A percentile compares a stretch with the other conserved stretches of the same genome.
Conservation (phyloP, 208 protist genomes). For the Wallacemonas collosoma region DNA sequence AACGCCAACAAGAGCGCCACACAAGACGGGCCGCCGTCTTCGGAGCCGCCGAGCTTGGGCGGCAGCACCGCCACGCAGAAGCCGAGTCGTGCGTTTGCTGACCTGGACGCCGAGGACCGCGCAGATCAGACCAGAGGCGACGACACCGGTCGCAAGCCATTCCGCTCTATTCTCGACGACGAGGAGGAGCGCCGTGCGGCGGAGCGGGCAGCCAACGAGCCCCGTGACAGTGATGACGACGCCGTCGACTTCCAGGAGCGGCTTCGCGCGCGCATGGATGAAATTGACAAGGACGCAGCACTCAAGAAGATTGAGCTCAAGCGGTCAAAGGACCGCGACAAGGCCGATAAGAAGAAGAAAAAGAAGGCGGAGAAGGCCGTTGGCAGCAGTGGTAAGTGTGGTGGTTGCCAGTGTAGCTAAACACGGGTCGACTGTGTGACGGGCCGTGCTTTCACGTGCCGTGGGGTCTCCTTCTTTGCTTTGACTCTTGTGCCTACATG, state of each 20-base stretch:
- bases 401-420: slow-evolving; percentile 13
- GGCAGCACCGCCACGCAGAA: slow-evolving; percentile 10
- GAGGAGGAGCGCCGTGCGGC: slow-evolving; percentile 1
- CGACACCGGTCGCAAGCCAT: neutral
- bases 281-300: slow-evolving; percentile 24
- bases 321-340: slow-evolving; percentile 11
- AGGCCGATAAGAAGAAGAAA: slow-evolving; percentile 23
- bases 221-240: slow-evolving; percentile 20
- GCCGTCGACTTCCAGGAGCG: slow-evolving; percentile 19
- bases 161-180: slow-evolving; percentile 10
- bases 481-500: too few species aligned
- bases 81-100: neutral
- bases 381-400: neutral
- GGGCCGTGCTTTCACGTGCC: too few species aligned
- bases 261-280: slow-evolving; percentile 23
- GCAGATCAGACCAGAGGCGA: neutral
- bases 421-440: neutral
- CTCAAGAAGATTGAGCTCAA: slow-evolving; percentile 12
- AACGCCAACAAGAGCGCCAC: neutral
- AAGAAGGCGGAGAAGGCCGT: slow-evolving; percentile 9
- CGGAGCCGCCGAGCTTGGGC: neutral
- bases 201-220: slow-evolving; percentile 13
- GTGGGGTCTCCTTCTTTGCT: too few species aligned
- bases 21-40: neutral
- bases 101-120: neutral